Evolutionary conservation across 179 eudicot species (phyloP).

Genomic region (Carnegiea gigantea): DNA sequence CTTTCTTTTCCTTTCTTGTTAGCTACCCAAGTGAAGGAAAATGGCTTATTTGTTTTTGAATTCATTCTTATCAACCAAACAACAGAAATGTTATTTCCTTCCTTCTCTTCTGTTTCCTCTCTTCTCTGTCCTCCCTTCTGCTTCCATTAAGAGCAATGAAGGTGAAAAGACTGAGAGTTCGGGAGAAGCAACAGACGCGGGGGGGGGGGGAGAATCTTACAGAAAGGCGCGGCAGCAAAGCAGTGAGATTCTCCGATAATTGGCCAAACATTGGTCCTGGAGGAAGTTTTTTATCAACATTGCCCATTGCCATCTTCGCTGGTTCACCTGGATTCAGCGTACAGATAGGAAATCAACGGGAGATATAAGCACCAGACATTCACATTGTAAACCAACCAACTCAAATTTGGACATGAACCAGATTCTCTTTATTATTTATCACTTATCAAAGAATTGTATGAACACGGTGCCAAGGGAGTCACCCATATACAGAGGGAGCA

Average conservation of each 20-base stretch:
- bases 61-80: background rate
- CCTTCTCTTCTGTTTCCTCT: background rate
- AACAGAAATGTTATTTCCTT: background rate
- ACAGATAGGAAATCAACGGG: background rate
- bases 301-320: constrained; percentile 63
- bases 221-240: constrained; percentile 64
- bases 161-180: background rate
- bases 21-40: background rate
- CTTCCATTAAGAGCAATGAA: background rate
- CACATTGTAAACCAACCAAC: background rate
- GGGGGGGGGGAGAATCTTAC: constrained; percentile 38
- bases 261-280: constrained; percentile 38
- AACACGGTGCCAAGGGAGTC: background rate
- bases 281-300: constrained; percentile 40
- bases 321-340: constrained; percentile 56
- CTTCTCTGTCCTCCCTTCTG: background rate
- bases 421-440: no score
- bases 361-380: background rate
- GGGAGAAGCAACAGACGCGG: background rate
- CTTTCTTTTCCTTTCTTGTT: background rate
- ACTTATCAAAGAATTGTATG: background rate
- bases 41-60: background rate
- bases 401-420: background rate
- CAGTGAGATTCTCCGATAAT: constrained; percentile 51
- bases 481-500: background rate